Evolutionary conservation across 106 monocot genomes (phyloP).

Genomic region (Triglochin maritima): DNA sequence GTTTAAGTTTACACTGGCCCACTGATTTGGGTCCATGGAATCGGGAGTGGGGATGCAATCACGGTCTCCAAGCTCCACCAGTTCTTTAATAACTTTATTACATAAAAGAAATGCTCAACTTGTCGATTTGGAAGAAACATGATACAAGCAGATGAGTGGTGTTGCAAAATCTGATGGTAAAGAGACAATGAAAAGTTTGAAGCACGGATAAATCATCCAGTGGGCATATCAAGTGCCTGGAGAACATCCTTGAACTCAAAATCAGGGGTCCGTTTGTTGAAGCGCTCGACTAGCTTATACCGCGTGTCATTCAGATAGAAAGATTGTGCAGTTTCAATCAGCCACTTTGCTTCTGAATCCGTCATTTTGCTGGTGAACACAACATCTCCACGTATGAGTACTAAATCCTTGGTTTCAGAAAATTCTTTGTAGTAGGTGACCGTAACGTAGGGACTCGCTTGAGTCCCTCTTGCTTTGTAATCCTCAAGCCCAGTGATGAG

Average conservation of each 20-base stretch:
- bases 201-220: background rate
- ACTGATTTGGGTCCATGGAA: no score
- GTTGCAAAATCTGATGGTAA: no score
- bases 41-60: no score
- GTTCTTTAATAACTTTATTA: no score
- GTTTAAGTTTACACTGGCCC: no score
- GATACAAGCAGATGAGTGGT: no score
- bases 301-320: slow-evolving; percentile 78
- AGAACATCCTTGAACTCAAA: slow-evolving; percentile 97
- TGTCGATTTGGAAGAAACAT: no score
- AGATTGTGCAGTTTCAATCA: slow-evolving; percentile 64
- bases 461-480: slow-evolving; percentile 92
- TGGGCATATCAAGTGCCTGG: slow-evolving; percentile 81
- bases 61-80: no score
- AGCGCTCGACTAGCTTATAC: slow-evolving; percentile 80
- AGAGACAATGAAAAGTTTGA: no score
- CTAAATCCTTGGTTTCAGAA: slow-evolving; percentile 74
- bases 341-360: slow-evolving; percentile 71
- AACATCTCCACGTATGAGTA: slow-evolving; percentile 76
- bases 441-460: slow-evolving; percentile 81
- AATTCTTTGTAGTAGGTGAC: slow-evolving; percentile 77
- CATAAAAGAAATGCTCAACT: no score
- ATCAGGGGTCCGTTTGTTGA: slow-evolving; percentile 84
- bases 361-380: slow-evolving; percentile 86
- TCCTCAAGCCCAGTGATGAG: slow-evolving; percentile 90